Conservation (phyloP, 805 yeast genomes). For the Kodamaea kaohsiungensis region DNA sequence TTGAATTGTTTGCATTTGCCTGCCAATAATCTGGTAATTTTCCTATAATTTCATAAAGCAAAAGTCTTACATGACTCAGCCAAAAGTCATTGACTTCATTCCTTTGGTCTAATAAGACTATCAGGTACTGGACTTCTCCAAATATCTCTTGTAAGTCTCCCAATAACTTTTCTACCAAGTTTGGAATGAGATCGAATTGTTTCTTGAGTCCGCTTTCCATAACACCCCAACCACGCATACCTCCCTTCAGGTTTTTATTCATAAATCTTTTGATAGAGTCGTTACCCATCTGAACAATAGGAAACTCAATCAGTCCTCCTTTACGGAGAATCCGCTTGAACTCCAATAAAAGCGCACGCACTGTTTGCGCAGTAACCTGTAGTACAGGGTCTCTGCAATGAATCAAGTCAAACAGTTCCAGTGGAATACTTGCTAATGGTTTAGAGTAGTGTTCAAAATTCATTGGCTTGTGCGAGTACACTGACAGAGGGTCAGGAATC, state of each 20-base stretch:
- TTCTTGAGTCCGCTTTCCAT: constrained; percentile 11
- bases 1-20: constrained; percentile 14
- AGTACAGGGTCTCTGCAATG: constrained; percentile 38
- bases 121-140: constrained; percentile 36
- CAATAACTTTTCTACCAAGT: constrained; percentile 24
- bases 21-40: constrained; percentile 25
- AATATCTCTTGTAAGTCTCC: constrained; percentile 26
- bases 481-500: constrained; percentile 16
- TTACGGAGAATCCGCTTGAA: constrained; percentile 36
- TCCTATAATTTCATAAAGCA: constrained; percentile 36
- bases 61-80: constrained; percentile 28
- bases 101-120: constrained; percentile 28
- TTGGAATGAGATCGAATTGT: constrained; percentile 25
- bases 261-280: constrained; percentile 12
- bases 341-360: constrained; percentile 27
- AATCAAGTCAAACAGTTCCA: constrained; percentile 30
- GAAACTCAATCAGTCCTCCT: constrained; percentile 39
- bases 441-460: constrained; percentile 31
- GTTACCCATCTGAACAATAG: constrained; percentile 19
- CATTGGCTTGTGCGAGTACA: constrained; percentile 27
- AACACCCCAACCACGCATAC: constrained; percentile 7
- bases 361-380: constrained; percentile 31
- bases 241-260: constrained; percentile 4
- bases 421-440: constrained; percentile 9
- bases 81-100: constrained; percentile 34